Conservation (phyloP, 169 alveolate species). For the Plasmodium fragile region DNA sequence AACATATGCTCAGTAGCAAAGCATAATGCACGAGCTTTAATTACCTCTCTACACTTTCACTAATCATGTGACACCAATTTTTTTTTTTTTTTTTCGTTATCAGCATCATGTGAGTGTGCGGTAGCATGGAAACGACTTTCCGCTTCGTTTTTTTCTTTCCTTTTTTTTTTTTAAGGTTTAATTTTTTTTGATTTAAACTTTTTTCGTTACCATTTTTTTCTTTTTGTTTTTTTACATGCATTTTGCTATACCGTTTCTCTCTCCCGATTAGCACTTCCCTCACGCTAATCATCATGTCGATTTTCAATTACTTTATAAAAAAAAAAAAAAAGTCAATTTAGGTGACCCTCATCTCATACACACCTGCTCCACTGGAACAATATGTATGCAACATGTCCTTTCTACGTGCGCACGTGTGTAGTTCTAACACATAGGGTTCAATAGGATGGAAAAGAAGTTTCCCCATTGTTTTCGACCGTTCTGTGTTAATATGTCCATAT, state of each 20-base stretch:
- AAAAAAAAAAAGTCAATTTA: background rate
- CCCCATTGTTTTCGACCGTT: background rate
- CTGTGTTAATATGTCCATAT: background rate
- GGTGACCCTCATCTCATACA: background rate
- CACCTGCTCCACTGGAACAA: background rate
- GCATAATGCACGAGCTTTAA: background rate
- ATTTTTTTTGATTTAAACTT: background rate
- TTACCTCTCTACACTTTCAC: background rate
- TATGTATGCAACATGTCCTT: background rate
- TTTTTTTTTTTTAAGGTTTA: background rate
- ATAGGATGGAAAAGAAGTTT: background rate
- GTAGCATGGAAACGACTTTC: background rate
- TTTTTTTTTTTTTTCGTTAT: background rate
- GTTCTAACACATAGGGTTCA: background rate
- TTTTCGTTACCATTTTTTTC: background rate
- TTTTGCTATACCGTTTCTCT: background rate
- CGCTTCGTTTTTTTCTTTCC: background rate
- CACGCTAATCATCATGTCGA: background rate
- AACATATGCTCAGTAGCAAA: background rate
- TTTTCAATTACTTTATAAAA: background rate
- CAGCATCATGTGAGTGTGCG: background rate
- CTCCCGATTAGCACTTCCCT: background rate
- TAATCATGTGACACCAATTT: background rate
- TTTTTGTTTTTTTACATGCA: background rate
- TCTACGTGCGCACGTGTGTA: background rate